These are phyloP conservation scores for Murraya koenigii DNA, from an alignment of 345 rosid genomes.

Conservation along the genomic window DNA sequence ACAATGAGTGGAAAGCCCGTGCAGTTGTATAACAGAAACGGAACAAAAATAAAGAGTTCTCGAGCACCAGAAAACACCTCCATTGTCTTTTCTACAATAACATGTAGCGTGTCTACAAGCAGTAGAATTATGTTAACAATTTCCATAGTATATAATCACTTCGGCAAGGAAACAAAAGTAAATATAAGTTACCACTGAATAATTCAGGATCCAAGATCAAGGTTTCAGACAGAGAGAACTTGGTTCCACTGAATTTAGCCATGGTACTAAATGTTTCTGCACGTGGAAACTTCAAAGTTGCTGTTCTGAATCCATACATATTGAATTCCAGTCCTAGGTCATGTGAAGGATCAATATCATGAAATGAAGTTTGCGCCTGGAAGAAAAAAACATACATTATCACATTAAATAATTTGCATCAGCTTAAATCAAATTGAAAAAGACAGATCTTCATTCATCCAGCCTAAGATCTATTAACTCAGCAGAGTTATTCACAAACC, in stretches of 20 bases:
- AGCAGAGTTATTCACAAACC: constrained; percentile 47
- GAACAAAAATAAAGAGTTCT: constrained; percentile 71
- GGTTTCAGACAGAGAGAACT: constrained; percentile 62
- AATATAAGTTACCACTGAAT: constrained; percentile 44
- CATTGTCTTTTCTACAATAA: constrained; percentile 72
- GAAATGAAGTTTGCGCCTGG: constrained; percentile 70
- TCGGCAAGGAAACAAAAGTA: background rate
- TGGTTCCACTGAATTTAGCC: constrained; percentile 75
- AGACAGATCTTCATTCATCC: constrained; percentile 10
- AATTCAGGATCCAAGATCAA: constrained; percentile 49
- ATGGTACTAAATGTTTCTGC: constrained; percentile 60
- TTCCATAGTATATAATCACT: constrained; percentile 5
- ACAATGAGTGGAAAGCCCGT: constrained; percentile 69
- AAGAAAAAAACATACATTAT: constrained; percentile 19
- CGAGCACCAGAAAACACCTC: constrained; percentile 88
- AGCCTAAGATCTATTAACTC: background rate
- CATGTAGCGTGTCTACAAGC: constrained; percentile 58
- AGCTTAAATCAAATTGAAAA: constrained; percentile 17
- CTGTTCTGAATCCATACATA: constrained; percentile 55
- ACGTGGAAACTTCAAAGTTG: constrained; percentile 68
- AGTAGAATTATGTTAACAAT: constrained; percentile 16
- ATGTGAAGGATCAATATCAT: constrained; percentile 86
- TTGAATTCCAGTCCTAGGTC: constrained; percentile 67
- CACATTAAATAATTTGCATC: constrained; percentile 14
- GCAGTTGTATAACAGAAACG: constrained; percentile 79